Percentiles rank a stretch among this genome's conserved stretches.
phyloP scores from a whole-genome alignment of 352 stramenopile species.

The Pythium volutum region DNA sequence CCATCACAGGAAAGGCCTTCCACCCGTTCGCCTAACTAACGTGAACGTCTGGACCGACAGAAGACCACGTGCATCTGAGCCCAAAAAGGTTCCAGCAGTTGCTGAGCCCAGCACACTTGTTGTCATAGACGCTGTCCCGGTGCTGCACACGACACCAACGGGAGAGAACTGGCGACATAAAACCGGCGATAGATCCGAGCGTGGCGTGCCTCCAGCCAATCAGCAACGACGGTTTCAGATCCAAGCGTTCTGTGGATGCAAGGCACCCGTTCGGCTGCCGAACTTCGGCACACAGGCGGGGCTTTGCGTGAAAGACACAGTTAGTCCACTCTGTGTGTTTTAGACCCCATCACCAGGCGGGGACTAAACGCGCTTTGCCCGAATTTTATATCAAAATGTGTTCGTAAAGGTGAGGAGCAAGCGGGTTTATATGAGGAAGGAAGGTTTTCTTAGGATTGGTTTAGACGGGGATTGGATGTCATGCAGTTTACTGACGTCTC shows the following conservation, averaged over 20 bases:
- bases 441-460: background rate
- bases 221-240: conserved; percentile 1
- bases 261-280: conserved; percentile 10
- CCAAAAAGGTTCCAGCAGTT: no score
- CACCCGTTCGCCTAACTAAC: background rate
- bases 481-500: background rate
- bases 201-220: conserved; percentile 15
- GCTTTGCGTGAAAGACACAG: no score
- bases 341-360: no score
- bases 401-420: background rate
- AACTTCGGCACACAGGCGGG: no score
- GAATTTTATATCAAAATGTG: conserved; percentile 15
- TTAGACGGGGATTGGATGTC: background rate
- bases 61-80: conserved; percentile 11
- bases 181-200: background rate
- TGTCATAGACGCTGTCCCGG: background rate
- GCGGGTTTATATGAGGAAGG: background rate
- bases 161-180: conserved; percentile 9
- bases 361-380: no score
- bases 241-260: conserved; percentile 3
- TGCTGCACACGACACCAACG: background rate
- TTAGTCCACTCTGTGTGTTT: no score
- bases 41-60: background rate
- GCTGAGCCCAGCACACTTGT: no score
- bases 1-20: no score